Base-by-base conservation (phyloP, 768 basidiomycete genomes). In the Russula abietina region DNA sequence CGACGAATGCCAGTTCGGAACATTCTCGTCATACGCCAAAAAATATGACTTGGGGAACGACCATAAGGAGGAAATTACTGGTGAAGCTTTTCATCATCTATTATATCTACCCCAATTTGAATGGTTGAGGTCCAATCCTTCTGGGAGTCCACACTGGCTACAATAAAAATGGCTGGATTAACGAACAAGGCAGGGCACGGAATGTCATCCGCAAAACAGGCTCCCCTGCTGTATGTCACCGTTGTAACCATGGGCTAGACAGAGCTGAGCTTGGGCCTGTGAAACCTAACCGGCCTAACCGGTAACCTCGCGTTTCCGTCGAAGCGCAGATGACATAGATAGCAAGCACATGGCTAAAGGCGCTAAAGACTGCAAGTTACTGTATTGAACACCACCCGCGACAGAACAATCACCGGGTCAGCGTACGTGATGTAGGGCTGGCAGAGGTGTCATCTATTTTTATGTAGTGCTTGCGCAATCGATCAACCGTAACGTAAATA, bases 291-390 rank as follows among this genome's bases (percentile, higher is more conserved):
- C n/a, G n/a, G n/a, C n/a, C n/a, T n/a, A n/a, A n/a, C n/a, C n/a
- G n/a, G n/a, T n/a, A n/a, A n/a, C n/a, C n/a, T n/a, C n/a, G n/a
- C n/a, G n/a, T n/a, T n/a, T n/a, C n/a, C n/a, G n/a, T n/a, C 28
- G 38, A 19, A n/a, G 28, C 26, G 39, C 26, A 6, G 38, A 38
- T 16, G 12, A 2, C 28, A 38, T 22, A 45, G 43, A 32, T 14
- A 87, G 85, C 81, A 83, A 87, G 85, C 81, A 83, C 57, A 81
- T 87, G 46, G 82, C 81, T 33, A 78, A 78, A 14, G 86, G 85
- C 8, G 14, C 14, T 16, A 36, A 77, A 14, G 86, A 87, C 68
- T 83, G 86, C n/a, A n/a, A n/a, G n/a, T n/a, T 30, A 30, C 28
- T 5, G 28, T 64, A 66, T 86, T 19, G 85, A 33, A 10, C 17